These are phyloP conservation scores for Populus simonii DNA, from an alignment of 345 rosid genomes.

Conservation along the genomic window DNA sequence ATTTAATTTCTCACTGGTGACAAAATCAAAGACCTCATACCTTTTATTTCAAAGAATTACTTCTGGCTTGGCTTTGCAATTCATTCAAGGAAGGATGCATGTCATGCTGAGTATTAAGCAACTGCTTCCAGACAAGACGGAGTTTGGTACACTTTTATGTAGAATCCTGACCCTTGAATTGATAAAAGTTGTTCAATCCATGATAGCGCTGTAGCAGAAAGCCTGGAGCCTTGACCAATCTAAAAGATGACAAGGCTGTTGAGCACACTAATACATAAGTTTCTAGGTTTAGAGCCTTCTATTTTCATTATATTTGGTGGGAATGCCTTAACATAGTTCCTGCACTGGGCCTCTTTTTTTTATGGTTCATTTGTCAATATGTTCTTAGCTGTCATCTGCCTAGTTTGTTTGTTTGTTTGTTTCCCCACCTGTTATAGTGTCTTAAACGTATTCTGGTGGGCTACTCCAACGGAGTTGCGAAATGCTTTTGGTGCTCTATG, in stretches of 20 bases:
- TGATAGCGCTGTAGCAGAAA: not conserved
- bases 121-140: not conserved
- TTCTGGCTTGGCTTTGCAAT: not conserved
- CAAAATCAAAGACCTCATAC: not conserved
- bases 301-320: not conserved
- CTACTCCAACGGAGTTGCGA: slow-evolving; percentile 3
- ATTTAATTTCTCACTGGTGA: not conserved
- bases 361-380: slow-evolving; percentile 1
- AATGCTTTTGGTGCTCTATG: not conserved
- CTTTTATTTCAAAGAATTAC: not conserved
- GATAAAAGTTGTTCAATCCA: not conserved
- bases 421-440: not conserved
- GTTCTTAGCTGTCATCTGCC: not conserved
- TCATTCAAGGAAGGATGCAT: not conserved
- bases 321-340: slow-evolving; percentile 2
- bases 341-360: slow-evolving; percentile 10
- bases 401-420: not conserved
- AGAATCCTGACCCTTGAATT: slow-evolving; percentile 1
- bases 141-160: not conserved
- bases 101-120: not conserved
- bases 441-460: not conserved
- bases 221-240: not conserved
- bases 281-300: slow-evolving; percentile 11
- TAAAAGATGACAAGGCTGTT: slow-evolving; percentile 2
- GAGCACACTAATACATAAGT: not conserved